phyloP scores from a whole-genome alignment of 805 yeast species.

The Yarrowia sp. region DNA sequence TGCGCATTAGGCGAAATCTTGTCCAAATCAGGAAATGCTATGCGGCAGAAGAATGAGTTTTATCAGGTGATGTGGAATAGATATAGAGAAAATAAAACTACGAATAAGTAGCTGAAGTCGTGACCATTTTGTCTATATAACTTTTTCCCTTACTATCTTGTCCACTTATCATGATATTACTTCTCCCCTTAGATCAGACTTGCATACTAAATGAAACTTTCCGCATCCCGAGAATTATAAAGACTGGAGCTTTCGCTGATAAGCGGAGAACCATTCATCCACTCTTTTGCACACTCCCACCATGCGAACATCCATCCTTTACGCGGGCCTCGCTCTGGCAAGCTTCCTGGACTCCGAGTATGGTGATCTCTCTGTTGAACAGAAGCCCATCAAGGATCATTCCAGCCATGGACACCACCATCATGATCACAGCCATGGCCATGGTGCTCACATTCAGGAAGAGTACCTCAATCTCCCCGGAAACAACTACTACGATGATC shows the following conservation, averaged over 20 bases:
- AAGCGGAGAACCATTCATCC: background rate
- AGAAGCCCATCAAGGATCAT: slow-evolving; percentile 30
- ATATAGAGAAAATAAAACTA: background rate
- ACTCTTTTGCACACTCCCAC: background rate
- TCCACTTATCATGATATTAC: background rate
- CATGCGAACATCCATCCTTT: slow-evolving; percentile 14
- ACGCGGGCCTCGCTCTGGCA: slow-evolving; percentile 11
- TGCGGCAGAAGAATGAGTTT: background rate
- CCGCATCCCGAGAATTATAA: background rate
- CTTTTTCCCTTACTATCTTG: too few relatives aligned
- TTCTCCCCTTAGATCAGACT: background rate
- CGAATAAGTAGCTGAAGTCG: background rate
- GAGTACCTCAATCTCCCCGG: slow-evolving; percentile 31
- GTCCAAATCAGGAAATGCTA: slow-evolving; percentile 36
- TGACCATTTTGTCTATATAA: background rate
- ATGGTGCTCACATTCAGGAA: background rate
- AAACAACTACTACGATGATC: slow-evolving; percentile 21
- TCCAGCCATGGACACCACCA: slow-evolving; percentile 14
- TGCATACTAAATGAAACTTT: slow-evolving; percentile 24
- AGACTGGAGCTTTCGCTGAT: background rate
- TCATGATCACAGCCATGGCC: slow-evolving; percentile 7
- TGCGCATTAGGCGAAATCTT: slow-evolving; percentile 29
- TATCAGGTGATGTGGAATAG: background rate
- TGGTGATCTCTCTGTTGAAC: slow-evolving; percentile 30
- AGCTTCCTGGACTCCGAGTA: slow-evolving; percentile 36